Base-by-base conservation (phyloP, 208 protist species). In the Leishmania arabica region DNA sequence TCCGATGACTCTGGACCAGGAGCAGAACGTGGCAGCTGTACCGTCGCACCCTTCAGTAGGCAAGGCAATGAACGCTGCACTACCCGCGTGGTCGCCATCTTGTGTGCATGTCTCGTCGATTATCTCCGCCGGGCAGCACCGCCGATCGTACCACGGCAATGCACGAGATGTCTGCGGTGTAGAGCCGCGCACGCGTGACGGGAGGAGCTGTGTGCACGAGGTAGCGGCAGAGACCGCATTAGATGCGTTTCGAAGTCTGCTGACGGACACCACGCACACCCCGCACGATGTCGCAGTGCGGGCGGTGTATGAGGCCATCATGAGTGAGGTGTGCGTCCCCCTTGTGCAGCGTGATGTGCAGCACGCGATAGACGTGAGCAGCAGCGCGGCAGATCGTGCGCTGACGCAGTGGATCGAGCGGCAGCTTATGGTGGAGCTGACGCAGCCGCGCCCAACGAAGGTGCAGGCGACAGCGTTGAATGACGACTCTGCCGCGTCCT, bases 351-450 rank as follows among this genome's bases (percentile, higher is more conserved):
- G 58, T 21, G 85, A 64, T 21, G 82, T 93, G 37, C 42, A 69
- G 47, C 53, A 65, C 13, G 68, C 72, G 15, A 49, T 90, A 42
- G 40, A 31, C 4, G 72, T 73, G 17, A 54, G 77, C 3, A 53
- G 74, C 37, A 78, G 79, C 42, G 86, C 82, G 19, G 66, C 86
- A 3, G 80, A 79, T 54, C 89, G 88, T 3, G 89, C 89, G 60
- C 53, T 88, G 47, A 85, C 89, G 51, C 76, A 88, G 77, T 93
- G 84, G 86, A 47, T 88, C 8, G 69, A 91, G 71, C 81, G 84
- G 3, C 66, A 78, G 42, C 31, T 91, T 11, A 51, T 89, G 37
- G 31, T 47, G 6, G 74, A 79, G 65, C 17, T 88, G 66, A 74
- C 53, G 66, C 64, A 62, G 65, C 34, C 24, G 49, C 19, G 24